Percentiles rank a stretch among this genome's conserved stretches.
These are phyloP conservation scores for Termitomyces titanicus DNA, from an alignment of 768 basidiomycete species.

Conservation along the genomic window DNA sequence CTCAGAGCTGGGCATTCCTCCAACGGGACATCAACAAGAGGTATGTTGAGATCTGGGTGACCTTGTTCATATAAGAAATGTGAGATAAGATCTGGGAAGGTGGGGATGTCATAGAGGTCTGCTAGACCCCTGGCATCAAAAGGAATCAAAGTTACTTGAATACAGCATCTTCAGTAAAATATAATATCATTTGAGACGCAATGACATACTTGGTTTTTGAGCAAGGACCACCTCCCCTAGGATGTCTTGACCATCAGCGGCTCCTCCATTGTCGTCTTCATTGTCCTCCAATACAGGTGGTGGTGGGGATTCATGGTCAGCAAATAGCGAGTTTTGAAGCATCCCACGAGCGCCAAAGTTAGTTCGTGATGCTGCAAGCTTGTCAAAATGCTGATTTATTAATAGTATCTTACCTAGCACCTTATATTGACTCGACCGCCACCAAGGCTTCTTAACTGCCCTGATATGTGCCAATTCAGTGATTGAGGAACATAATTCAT, in stretches of 20 bases:
- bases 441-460: constrained; percentile 18
- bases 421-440: constrained; percentile 10
- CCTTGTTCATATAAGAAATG: constrained; percentile 17
- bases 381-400: constrained; percentile 14
- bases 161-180: neutral
- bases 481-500: neutral
- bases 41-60: constrained; percentile 3
- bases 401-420: constrained; percentile 16
- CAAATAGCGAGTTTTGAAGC: neutral
- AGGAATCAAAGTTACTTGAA: neutral
- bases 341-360: neutral
- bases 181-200: neutral
- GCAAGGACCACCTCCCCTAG: neutral
- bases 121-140: neutral
- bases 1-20: neutral
- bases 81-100: constrained; percentile 9
- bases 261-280: neutral
- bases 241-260: neutral
- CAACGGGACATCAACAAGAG: neutral
- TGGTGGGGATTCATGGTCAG: neutral
- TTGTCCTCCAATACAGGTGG: neutral
- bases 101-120: constrained; percentile 3
- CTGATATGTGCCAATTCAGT: constrained; percentile 5
- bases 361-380: constrained; percentile 7
- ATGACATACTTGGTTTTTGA: neutral